Base-by-base conservation (phyloP, 306 rosid species). In the Vigna radiata region DNA sequence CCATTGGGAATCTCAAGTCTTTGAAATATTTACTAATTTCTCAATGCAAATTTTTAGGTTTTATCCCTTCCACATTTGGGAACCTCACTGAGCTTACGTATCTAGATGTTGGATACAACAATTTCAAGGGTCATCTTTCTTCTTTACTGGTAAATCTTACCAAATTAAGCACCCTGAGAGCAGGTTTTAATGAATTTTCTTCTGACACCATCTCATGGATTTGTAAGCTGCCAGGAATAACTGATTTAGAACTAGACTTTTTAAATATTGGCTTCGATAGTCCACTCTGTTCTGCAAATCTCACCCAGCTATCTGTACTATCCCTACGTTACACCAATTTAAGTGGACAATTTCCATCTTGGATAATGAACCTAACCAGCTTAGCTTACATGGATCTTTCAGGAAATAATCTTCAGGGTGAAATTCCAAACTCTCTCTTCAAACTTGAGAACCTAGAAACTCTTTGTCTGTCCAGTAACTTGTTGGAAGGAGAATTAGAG, bases 31-130 rank as follows among this genome's bases (percentile, higher is more conserved):
- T 85, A 53, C 49, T 61, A 69, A 27, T 76, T 29, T 15, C 48
- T 5, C 6, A 61, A 1, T 65, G 79, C 79, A n/a, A 37, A 0
- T 71, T 82, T 60, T 43, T 1, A 1, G 82, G 79, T 16, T 14
- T 25, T 16, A 5, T 84, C 80, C 90, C 91, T 50, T 27, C 70
- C 15, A 74, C 93, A 15, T 15, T 82, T 1, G 41, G 79, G 6
- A 77, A 82, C 16, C 79, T 77, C 41, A 64, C 53, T 10, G 65
- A 63, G 18, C 75, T 76, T 47, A 43, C 0, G 0, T 2, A 2
- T 19, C 12, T 77, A 33, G 16, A 8, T 10, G 25, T 81, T 14
- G 0, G 0, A 0, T 0, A 3, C 0, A 77, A 50, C 67, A 5
- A 29, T 4, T 75, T 85, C 23, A 54, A 4, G 0, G 79, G 83